A percentile compares a stretch with the other conserved stretches of the same genome.
phyloP scores from a whole-genome alignment of 176 grass and related monocot genomes.

The Ensete ventricosum region DNA sequence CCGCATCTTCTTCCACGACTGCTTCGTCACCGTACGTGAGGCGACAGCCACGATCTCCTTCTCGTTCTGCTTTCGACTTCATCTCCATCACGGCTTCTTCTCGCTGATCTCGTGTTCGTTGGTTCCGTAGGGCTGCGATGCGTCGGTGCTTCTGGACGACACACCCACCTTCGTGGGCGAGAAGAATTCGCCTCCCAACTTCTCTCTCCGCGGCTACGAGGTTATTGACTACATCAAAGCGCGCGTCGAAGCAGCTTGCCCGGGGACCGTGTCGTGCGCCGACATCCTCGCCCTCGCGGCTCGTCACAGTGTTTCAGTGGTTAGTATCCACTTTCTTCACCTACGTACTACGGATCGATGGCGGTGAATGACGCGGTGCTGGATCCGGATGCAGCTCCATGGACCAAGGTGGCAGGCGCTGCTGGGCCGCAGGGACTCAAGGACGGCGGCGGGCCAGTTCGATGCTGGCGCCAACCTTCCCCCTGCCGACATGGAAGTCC shows the following conservation, averaged over 20 bases:
- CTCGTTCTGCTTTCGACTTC: not conserved
- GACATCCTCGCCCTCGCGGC: not conserved
- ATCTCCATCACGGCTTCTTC: not conserved
- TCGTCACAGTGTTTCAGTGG: not conserved
- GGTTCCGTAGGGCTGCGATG: not conserved
- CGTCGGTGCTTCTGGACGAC: conserved; percentile 1
- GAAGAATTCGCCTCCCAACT: not conserved
- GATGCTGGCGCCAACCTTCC: not conserved
- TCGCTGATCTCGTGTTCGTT: not conserved
- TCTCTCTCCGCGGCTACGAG: not conserved
- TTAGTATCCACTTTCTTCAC: not conserved
- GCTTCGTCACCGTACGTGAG: conserved; percentile 26
- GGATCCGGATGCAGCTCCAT: not conserved
- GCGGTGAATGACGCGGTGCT: not conserved
- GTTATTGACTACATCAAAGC: not conserved
- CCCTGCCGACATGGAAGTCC: not conserved
- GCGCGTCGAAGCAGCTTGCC: not conserved
- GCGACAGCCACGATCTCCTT: conserved; percentile 8
- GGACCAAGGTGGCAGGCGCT: not conserved
- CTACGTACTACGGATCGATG: not conserved
- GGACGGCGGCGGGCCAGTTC: not conserved
- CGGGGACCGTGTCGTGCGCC: conserved; percentile 22
- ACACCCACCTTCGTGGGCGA: not conserved
- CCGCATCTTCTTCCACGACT: conserved; percentile 17
- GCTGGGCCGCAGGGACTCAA: not conserved